phyloP scores from a whole-genome alignment of 371 early-diverging fungal species.

The Chytridium lagenaria region DNA sequence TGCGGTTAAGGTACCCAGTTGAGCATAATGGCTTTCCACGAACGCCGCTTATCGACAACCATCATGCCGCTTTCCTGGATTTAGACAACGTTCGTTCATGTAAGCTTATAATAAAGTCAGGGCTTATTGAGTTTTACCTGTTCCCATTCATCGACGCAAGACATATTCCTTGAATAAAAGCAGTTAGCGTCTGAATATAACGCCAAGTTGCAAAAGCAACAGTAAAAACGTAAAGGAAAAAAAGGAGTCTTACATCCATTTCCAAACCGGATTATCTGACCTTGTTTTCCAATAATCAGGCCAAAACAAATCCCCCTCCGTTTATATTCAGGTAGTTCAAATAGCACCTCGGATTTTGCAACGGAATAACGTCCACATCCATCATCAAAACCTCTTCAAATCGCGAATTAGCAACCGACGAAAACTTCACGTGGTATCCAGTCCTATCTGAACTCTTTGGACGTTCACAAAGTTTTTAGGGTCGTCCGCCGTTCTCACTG shows the following conservation, averaged over 20 bases:
- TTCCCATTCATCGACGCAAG: conserved; percentile 10
- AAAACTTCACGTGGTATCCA: conserved; percentile 52
- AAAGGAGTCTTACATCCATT: conserved; percentile 1
- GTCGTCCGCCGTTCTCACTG: neutral
- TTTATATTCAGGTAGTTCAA: conserved; percentile 52
- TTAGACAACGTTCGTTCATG: no score
- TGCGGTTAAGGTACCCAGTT: conserved; percentile 5
- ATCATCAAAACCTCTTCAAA: conserved; percentile 60
- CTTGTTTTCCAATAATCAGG: conserved; percentile 59
- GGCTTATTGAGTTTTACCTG: no score
- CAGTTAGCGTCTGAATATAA: neutral
- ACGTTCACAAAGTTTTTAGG: neutral
- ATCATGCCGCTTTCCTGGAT: neutral
- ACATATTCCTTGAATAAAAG: neutral
- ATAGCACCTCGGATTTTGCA: conserved; percentile 55
- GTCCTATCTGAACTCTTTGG: neutral
- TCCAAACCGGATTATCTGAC: neutral
- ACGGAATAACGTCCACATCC: conserved; percentile 62
- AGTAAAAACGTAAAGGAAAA: neutral
- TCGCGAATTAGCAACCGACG: conserved; percentile 56
- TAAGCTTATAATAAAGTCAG: no score
- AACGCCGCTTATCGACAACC: neutral
- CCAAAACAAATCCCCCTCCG: conserved; percentile 64
- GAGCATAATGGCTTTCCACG: neutral
- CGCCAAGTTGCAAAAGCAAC: no score